Percentiles rank a stretch among this genome's conserved stretches.
phyloP scores from a whole-genome alignment of 2,329 filamentous ascomycete genomes.

The Aschersonia sp. region DNA sequence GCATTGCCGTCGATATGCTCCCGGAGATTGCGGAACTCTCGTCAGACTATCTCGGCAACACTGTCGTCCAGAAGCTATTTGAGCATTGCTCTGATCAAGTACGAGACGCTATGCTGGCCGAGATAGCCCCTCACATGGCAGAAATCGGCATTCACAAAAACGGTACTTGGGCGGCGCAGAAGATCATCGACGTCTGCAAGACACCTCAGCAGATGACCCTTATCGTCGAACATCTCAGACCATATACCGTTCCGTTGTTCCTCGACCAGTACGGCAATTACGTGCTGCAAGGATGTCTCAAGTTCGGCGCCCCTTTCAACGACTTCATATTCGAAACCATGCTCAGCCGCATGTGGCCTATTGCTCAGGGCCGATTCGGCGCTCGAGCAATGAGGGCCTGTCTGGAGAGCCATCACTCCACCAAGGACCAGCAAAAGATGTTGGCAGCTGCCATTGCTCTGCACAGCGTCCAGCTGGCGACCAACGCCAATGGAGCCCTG shows the following conservation, averaged over 20 bases:
- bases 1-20: slow-evolving; percentile 84
- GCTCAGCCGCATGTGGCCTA: slow-evolving; percentile 86
- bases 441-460: slow-evolving; percentile 89
- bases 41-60: slow-evolving; percentile 95
- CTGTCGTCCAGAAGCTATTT: slow-evolving; percentile 97
- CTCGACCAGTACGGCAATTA: slow-evolving; percentile 98
- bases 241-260: slow-evolving; percentile 84
- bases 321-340: slow-evolving; percentile 98
- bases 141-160: slow-evolving; percentile 99
- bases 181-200: slow-evolving; percentile 95
- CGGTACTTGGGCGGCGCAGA: slow-evolving; percentile 96
- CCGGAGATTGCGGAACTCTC: slow-evolving; percentile 90
- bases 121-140: slow-evolving; percentile 82
- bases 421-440: slow-evolving; percentile 90
- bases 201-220: slow-evolving; percentile 67
- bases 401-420: slow-evolving; percentile 87
- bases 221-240: slow-evolving; percentile 71
- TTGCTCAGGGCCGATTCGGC: slow-evolving; percentile 84
- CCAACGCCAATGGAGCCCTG: slow-evolving; percentile 87
- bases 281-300: slow-evolving; percentile 88
- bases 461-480: slow-evolving; percentile 90
- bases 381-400: slow-evolving; percentile 94
- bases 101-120: slow-evolving; percentile 78
- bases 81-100: slow-evolving; percentile 86
- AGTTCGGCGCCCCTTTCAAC: slow-evolving; percentile 78